Conservation (phyloP, 768 basidiomycete species). For the Coprinellus micaceus region DNA sequence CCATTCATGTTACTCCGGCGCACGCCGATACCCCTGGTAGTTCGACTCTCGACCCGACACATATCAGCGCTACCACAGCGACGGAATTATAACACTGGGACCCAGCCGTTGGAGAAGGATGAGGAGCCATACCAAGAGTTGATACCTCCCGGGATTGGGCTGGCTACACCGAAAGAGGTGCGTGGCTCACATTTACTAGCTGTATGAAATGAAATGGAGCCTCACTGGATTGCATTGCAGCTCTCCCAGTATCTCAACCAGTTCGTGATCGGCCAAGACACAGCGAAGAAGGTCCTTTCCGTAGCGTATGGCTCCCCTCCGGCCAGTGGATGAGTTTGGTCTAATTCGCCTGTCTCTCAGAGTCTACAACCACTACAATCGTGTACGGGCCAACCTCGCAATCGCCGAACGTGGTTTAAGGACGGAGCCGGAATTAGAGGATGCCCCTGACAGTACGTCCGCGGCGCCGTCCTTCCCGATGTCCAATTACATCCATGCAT, state of each 20-base stretch:
- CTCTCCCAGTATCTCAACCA: conserved; percentile 83
- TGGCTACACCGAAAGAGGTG: conserved; percentile 58
- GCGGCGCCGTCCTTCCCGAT: background rate
- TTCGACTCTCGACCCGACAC: background rate
- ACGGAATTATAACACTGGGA: conserved; percentile 39
- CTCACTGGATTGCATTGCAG: conserved; percentile 33
- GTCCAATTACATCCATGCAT: background rate
- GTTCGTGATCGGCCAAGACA: conserved; percentile 88
- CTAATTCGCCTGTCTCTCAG: conserved; percentile 34
- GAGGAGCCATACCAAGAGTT: conserved; percentile 12
- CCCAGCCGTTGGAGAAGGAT: conserved; percentile 52
- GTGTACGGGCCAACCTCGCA: conserved; percentile 69
- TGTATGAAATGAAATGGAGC: background rate
- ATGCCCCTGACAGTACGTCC: conserved; percentile 15
- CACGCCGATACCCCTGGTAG: background rate
- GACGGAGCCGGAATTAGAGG: conserved; percentile 12
- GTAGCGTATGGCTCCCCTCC: conserved; percentile 69
- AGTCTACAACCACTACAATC: conserved; percentile 94
- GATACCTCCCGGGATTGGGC: conserved; percentile 43
- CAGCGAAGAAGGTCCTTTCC: conserved; percentile 89
- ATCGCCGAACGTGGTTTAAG: conserved; percentile 32
- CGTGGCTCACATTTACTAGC: background rate
- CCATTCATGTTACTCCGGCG: conserved; percentile 8
- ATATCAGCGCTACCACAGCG: background rate
- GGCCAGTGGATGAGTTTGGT: background rate